A percentile compares a stretch with the other conserved stretches of the same genome.
These are phyloP conservation scores for Alternaria hordeiaustralica DNA, from an alignment of 2,329 filamentous ascomycete species.

Conservation along the genomic window DNA sequence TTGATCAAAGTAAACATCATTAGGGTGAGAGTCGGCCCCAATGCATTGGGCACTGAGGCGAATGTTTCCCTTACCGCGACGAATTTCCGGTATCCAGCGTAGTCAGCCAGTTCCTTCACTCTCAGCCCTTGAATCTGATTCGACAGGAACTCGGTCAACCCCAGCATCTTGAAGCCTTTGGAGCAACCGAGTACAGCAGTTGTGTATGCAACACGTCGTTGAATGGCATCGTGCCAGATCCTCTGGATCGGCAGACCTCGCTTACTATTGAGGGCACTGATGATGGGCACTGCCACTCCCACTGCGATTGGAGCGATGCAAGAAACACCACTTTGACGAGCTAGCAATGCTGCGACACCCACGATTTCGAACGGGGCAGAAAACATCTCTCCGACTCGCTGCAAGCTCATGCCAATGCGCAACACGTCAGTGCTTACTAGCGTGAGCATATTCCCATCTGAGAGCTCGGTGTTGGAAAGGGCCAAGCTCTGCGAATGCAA, in stretches of 20 bases:
- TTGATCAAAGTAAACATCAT: not conserved
- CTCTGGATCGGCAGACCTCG: not conserved
- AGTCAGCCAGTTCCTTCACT: not conserved
- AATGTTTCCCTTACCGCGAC: not conserved
- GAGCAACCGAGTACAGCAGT: not conserved
- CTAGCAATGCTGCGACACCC: not conserved
- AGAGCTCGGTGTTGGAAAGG: not conserved
- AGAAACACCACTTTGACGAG: not conserved
- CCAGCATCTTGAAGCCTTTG: not conserved
- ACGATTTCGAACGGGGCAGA: not conserved
- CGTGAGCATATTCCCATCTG: not conserved
- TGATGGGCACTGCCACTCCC: not conserved
- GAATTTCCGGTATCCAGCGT: not conserved
- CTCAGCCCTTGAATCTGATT: not conserved
- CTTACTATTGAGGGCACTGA: not conserved
- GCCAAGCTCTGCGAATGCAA: not conserved
- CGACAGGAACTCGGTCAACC: not conserved
- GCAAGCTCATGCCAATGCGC: not conserved
- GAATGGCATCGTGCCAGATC: not conserved
- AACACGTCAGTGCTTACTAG: not conserved
- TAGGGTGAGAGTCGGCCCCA: not conserved
- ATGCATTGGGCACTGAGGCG: not conserved
- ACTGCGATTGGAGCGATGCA: not conserved
- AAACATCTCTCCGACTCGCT: not conserved
- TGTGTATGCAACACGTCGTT: not conserved